Percentiles rank a stretch among this genome's conserved stretches.
Evolutionary conservation across 768 basidiomycete species (phyloP).

Genomic region (Chalciporus piperatus): DNA sequence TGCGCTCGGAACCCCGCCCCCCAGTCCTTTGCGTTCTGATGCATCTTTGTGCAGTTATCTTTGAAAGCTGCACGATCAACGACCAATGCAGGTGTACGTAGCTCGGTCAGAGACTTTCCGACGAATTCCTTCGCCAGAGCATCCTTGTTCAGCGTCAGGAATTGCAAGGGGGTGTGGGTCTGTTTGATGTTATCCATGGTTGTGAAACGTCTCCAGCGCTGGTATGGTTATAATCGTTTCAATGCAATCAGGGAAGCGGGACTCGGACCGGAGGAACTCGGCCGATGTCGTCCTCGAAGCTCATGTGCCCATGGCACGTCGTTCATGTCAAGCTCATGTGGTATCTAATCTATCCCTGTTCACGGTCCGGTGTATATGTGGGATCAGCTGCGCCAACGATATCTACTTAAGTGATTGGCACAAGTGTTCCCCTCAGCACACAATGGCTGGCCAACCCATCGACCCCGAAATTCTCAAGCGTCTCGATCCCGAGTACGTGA

Average conservation of each 20-base stretch:
- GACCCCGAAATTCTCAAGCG: conserved; percentile 55
- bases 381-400: neutral
- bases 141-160: conserved; percentile 45
- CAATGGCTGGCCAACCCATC: conserved; percentile 45
- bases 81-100: conserved; percentile 77
- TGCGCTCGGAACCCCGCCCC: conserved; percentile 77
- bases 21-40: conserved; percentile 59
- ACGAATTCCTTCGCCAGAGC: conserved; percentile 52
- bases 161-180: conserved; percentile 44
- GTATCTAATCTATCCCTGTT: neutral
- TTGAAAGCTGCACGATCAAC: conserved; percentile 73
- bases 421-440: neutral
- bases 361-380: no score
- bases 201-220: neutral
- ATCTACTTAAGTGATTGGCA: conserved; percentile 10
- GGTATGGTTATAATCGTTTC: conserved; percentile 2
- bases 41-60: conserved; percentile 73
- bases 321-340: neutral
- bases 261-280: neutral
- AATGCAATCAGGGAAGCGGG: neutral
- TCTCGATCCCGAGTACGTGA: conserved; percentile 66
- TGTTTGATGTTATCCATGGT: conserved; percentile 34
- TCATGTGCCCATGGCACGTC: neutral
- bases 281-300: neutral
- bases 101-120: conserved; percentile 50